Conservation (phyloP, 768 basidiomycete species). For the Nidula microcarpa region DNA sequence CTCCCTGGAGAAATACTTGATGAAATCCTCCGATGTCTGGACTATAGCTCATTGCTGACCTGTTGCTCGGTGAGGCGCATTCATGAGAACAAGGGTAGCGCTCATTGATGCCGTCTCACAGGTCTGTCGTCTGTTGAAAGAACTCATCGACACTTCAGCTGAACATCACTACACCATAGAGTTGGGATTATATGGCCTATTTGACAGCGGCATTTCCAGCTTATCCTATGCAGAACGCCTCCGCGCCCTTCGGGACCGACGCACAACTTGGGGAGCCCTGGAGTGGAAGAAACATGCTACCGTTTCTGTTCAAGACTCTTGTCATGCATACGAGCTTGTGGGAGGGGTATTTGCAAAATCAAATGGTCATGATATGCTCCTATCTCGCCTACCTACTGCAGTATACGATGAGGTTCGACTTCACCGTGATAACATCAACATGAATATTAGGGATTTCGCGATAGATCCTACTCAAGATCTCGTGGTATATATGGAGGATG, state of each 20-base stretch:
- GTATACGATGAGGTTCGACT: slow-evolving; percentile 8
- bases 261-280: slow-evolving; percentile 18
- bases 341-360: slow-evolving; percentile 53
- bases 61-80: slow-evolving; percentile 3
- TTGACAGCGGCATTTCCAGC: not conserved
- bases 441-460: slow-evolving; percentile 51
- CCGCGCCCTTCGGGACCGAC: slow-evolving; percentile 10
- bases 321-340: slow-evolving; percentile 55
- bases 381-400: slow-evolving; percentile 19
- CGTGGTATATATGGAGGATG: slow-evolving; percentile 35
- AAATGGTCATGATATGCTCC: slow-evolving; percentile 10
- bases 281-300: slow-evolving; percentile 9
- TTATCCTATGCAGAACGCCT: slow-evolving; percentile 12
- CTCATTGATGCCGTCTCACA: slow-evolving; percentile 5
- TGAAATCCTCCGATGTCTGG: slow-evolving; percentile 3
- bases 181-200: slow-evolving; percentile 33
- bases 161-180: slow-evolving; percentile 36
- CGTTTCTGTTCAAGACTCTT: slow-evolving; percentile 10
- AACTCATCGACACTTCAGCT: slow-evolving; percentile 12
- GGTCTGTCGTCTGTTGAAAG: slow-evolving; percentile 24
- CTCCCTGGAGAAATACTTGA: slow-evolving; percentile 6
- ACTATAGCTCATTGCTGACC: slow-evolving; percentile 3
- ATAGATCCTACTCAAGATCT: slow-evolving; percentile 65
- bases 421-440: slow-evolving; percentile 29
- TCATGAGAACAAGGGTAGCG: too few species aligned